These are phyloP conservation scores for Fragilaria crotonensis DNA, from an alignment of 108 stramenopile species.

Conservation along the genomic window DNA sequence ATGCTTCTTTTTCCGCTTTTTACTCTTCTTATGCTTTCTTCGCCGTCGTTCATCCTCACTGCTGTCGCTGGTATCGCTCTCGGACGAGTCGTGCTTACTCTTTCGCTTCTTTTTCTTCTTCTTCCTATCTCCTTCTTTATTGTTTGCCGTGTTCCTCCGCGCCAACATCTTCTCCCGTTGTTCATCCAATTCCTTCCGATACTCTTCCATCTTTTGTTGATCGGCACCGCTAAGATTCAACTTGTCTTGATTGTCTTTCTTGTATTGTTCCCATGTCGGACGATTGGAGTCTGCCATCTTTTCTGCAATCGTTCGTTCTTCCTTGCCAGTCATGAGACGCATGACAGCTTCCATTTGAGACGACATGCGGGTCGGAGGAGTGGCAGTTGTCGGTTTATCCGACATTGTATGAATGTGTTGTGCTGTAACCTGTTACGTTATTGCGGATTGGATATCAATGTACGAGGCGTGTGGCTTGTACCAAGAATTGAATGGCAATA, in stretches of 20 bases:
- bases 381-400: too few relatives aligned
- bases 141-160: slow-evolving; percentile 59
- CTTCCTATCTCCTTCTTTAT: slow-evolving; percentile 47
- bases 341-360: slow-evolving; percentile 95
- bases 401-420: too few relatives aligned
- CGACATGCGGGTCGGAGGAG: slow-evolving; percentile 30
- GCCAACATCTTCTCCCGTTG: slow-evolving; percentile 71
- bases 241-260: slow-evolving; percentile 94
- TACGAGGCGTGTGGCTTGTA: too few relatives aligned
- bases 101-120: slow-evolving; percentile 45
- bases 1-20: slow-evolving; percentile 21
- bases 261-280: slow-evolving; percentile 97
- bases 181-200: slow-evolving; percentile 85
- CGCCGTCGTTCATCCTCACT: slow-evolving; percentile 15
- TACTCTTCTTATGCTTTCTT: slow-evolving; percentile 40
- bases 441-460: too few relatives aligned
- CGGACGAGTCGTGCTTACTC: slow-evolving; percentile 20
- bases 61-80: slow-evolving; percentile 11
- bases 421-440: too few relatives aligned
- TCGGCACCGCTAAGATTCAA: slow-evolving; percentile 83
- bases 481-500: too few relatives aligned
- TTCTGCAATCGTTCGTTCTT: slow-evolving; percentile 88
- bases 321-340: slow-evolving; percentile 85
- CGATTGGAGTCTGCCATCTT: slow-evolving; percentile 92
- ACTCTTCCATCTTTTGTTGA: slow-evolving; percentile 90